Percentiles rank a stretch among this genome's conserved stretches.
phyloP scores from a whole-genome alignment of 2,329 filamentous ascomycete species.

The Hymenoscyphus repandus region DNA sequence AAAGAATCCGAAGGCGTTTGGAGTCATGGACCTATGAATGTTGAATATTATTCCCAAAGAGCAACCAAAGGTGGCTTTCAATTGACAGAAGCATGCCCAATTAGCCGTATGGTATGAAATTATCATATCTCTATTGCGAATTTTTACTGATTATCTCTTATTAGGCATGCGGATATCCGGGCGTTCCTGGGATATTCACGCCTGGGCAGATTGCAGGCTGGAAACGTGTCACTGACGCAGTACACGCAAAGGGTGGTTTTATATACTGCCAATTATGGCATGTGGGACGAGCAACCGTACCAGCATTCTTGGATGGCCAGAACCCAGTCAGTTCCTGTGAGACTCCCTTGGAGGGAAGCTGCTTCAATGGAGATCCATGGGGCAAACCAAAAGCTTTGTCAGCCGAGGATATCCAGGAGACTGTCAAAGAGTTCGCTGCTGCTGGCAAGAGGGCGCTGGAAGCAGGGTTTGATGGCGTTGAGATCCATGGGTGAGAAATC shows the following conservation, averaged over 20 bases:
- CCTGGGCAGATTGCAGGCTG: slow-evolving; percentile 48
- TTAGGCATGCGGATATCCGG: slow-evolving; percentile 24
- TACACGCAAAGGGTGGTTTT: slow-evolving; percentile 56
- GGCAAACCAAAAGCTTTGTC: not conserved
- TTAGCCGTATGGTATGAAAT: slow-evolving; percentile 32
- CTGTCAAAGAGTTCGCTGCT: not conserved
- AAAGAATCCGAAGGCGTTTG: slow-evolving; percentile 6
- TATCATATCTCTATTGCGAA: slow-evolving; percentile 40
- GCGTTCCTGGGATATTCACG: slow-evolving; percentile 49
- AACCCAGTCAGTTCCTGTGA: not conserved
- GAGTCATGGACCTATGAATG: slow-evolving; percentile 32
- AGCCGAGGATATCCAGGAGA: not conserved
- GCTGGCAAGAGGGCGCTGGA: slow-evolving; percentile 16
- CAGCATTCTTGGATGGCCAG: too few relatives aligned
- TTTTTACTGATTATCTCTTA: slow-evolving; percentile 45
- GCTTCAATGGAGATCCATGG: not conserved
- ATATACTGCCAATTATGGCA: slow-evolving; percentile 61
- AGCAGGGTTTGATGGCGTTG: slow-evolving; percentile 24
- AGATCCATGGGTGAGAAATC: slow-evolving; percentile 15
- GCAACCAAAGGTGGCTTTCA: slow-evolving; percentile 49
- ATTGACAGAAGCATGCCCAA: slow-evolving; percentile 50
- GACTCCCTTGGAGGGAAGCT: slow-evolving; percentile 12
- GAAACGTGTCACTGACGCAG: slow-evolving; percentile 53
- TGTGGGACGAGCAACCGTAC: slow-evolving; percentile 41
- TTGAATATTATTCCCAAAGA: slow-evolving; percentile 48